Evolutionary conservation across 2,329 filamentous ascomycete species (phyloP), one percentile per base, ranked within the genome.

Genomic region (Lasiodiplodia theobromae): DNA sequence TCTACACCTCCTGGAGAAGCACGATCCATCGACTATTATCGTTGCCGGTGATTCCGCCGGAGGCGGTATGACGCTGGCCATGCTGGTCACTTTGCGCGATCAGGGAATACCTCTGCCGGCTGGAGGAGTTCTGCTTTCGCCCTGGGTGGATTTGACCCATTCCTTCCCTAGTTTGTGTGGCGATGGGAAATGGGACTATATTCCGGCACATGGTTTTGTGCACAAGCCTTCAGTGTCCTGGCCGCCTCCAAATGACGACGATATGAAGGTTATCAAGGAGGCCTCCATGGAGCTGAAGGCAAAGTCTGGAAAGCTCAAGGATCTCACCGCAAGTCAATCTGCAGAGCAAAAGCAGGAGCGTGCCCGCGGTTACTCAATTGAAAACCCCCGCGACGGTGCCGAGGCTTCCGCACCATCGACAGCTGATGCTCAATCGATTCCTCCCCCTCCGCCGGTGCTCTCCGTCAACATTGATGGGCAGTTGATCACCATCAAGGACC

Each of bases 121-220:
- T 2, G 96, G 96, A 1, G 94, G 92, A 4, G 90, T 98, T 54
- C 84, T 98, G 51, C 92, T 98, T 64, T 97, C 93, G 62, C 96
- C 96, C 0, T 99, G 96, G 96, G 94, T 95, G 10, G 96, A 99
- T 77, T 82, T 98, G 66, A 97, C 93, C 0, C 95, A 98, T 77
- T 97, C 94, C 0, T 98, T 98, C 71, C 96, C 96, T 0, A 97
- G 94, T 72, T 87, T 97, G n/a, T 86, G 88, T 2, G 87, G 85
- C 5, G 88, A 93, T 51, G 89, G 88, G 62, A 87, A 88, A 0
- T 80, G 93, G 63, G 96, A 99, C 77, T 98, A 97, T 74, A 95
- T 99, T 40, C 96, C 96, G 4, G 82, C 89, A 0, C 86, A 91
- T 72, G 96, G 96, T 0, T 98, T 99, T 74, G 90, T 96, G 71